Evolutionary conservation across 441 rosid species (phyloP).

Genomic region (Gossypium schwendimanii): DNA sequence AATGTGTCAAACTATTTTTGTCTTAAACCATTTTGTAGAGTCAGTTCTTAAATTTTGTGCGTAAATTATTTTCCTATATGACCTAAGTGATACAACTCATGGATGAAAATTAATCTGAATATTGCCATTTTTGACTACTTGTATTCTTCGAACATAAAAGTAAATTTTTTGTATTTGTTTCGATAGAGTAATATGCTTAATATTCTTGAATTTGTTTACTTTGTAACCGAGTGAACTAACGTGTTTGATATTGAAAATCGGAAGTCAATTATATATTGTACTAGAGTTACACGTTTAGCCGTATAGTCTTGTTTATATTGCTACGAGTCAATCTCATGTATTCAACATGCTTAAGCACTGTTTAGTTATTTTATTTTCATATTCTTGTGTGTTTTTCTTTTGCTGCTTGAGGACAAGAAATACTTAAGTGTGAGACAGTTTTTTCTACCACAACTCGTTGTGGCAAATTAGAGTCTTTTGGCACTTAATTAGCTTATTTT

Average conservation of each 20-base stretch:
- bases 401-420: neutral
- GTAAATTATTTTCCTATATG: too few species aligned
- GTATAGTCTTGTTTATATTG: neutral
- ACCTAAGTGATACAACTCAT: neutral
- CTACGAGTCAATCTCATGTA: neutral
- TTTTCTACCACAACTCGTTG: neutral
- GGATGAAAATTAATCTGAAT: neutral
- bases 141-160: neutral
- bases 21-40: neutral
- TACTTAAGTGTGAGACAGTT: neutral
- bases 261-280: too few species aligned
- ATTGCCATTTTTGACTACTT: neutral
- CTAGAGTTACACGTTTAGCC: neutral
- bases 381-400: neutral
- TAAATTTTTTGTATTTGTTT: neutral
- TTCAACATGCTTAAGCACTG: neutral
- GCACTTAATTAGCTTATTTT: neutral
- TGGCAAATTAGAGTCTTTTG: neutral
- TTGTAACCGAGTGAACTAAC: neutral
- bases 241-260: neutral
- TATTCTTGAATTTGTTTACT: neutral
- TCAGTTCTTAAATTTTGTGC: too few species aligned
- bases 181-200: neutral
- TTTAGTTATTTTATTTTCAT: neutral
- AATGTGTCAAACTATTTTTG: neutral